Percentiles rank a stretch among this genome's conserved stretches.
Evolutionary conservation across 78 protist genomes (phyloP).

Genomic region (Anaeramoeba flamelloides): DNA sequence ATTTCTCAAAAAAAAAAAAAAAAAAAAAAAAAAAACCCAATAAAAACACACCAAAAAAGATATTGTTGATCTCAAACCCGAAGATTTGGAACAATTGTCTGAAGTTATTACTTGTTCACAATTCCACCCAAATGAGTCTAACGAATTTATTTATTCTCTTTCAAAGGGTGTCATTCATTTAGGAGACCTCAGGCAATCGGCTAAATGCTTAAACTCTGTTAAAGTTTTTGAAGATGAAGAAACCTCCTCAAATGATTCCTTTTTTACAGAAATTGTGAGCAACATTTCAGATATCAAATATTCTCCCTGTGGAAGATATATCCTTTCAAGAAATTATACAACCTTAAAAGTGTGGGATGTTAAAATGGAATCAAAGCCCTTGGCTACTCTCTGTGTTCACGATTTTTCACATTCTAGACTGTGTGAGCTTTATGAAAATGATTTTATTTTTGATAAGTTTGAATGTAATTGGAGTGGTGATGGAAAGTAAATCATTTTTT

Average conservation of each 20-base stretch:
- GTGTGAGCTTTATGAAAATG: constrained; percentile 80
- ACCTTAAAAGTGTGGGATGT: constrained; percentile 79
- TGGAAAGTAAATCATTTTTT: constrained; percentile 5
- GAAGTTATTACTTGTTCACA: background rate
- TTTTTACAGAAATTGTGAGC: constrained; percentile 67
- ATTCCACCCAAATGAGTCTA: constrained; percentile 25
- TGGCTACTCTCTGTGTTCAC: constrained; percentile 50
- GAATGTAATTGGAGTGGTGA: constrained; percentile 54
- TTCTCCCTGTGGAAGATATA: constrained; percentile 60
- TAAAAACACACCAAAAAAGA: too few relatives aligned
- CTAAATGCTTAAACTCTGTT: background rate
- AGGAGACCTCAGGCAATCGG: too few relatives aligned
- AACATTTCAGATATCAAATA: constrained; percentile 70
- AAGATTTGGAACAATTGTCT: constrained; percentile 56
- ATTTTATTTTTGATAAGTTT: constrained; percentile 80
- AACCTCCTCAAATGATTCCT: constrained; percentile 32
- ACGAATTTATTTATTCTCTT: constrained; percentile 60
- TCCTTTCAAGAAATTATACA: constrained; percentile 78
- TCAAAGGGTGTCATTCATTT: constrained; percentile 45
- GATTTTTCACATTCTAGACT: constrained; percentile 47
- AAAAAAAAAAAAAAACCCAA: too few relatives aligned
- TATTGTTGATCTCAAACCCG: constrained; percentile 89
- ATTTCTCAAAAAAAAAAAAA: too few relatives aligned
- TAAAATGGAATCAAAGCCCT: constrained; percentile 38
- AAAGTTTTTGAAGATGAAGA: constrained; percentile 39